phyloP scores from a whole-genome alignment of 495 filamentous ascomycete genomes.

The Penicillium taxi region DNA sequence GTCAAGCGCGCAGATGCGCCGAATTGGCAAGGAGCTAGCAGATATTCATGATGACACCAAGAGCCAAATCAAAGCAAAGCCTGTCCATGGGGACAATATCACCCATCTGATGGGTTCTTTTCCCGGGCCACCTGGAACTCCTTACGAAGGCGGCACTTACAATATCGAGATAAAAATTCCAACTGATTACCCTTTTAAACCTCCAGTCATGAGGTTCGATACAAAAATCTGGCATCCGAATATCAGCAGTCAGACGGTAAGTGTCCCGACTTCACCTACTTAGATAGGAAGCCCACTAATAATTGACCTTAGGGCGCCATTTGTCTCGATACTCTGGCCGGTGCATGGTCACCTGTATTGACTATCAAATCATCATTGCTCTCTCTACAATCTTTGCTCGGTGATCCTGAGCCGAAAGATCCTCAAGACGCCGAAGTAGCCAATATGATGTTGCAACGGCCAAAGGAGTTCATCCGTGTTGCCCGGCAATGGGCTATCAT shows the following conservation, averaged over 20 bases:
- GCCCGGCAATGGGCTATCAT: slow-evolving; percentile 85
- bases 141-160: slow-evolving; percentile 85
- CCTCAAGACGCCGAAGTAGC: slow-evolving; percentile 97
- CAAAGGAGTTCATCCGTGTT: slow-evolving; percentile 69
- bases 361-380: slow-evolving; percentile 94
- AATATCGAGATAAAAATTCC: slow-evolving; percentile 81
- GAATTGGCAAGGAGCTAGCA: slow-evolving; percentile 83
- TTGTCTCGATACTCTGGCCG: slow-evolving; percentile 86
- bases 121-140: slow-evolving; percentile 81
- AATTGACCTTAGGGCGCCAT: slow-evolving; percentile 70
- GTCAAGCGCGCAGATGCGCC: slow-evolving; percentile 69
- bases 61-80: slow-evolving; percentile 64
- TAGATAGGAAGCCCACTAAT: background rate
- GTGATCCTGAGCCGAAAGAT: slow-evolving; percentile 90
- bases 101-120: slow-evolving; percentile 81
- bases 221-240: slow-evolving; percentile 99
- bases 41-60: slow-evolving; percentile 74
- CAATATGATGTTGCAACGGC: slow-evolving; percentile 73
- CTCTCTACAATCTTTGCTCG: slow-evolving; percentile 86
- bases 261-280: slow-evolving; percentile 18
- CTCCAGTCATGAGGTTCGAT: slow-evolving; percentile 85
- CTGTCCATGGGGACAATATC: slow-evolving; percentile 61
- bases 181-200: slow-evolving; percentile 85
- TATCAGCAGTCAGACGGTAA: slow-evolving; percentile 87
- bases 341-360: slow-evolving; percentile 88